Conservation (phyloP, 495 filamentous ascomycete genomes). For the Trichoderma parareesei region DNA sequence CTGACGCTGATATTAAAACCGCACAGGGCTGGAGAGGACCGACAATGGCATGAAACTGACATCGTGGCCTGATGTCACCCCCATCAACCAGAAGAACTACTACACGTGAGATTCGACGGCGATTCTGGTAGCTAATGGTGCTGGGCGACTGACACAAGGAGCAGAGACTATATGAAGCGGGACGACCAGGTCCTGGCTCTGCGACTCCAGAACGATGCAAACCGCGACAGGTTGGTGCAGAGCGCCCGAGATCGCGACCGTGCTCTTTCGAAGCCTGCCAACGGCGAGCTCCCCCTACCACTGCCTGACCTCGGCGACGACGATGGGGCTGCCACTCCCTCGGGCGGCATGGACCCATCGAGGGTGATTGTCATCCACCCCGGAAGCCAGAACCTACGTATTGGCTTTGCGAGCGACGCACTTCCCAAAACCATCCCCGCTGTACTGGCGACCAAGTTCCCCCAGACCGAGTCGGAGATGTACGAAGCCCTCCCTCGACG, state of each 20-base stretch:
- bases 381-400: conserved; percentile 94
- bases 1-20: not conserved
- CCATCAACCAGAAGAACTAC: conserved; percentile 99
- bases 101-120: conserved; percentile 68
- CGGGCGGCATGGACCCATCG: conserved; percentile 60
- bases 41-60: conserved; percentile 96
- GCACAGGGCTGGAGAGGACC: conserved; percentile 77
- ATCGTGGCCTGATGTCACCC: conserved; percentile 81
- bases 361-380: conserved; percentile 94
- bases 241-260: conserved; percentile 80
- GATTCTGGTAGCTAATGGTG: not conserved
- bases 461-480: conserved; percentile 74
- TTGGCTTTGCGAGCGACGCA: conserved; percentile 89
- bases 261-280: conserved; percentile 64
- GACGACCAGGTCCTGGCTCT: conserved; percentile 92
- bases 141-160: conserved; percentile 16
- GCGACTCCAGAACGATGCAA: conserved; percentile 77
- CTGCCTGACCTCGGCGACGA: conserved; percentile 52
- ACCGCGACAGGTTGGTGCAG: conserved; percentile 66
- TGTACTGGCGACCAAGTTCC: conserved; percentile 72
- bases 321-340: conserved; percentile 47
- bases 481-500: conserved; percentile 80
- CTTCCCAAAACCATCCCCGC: conserved; percentile 90
- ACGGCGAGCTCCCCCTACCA: conserved; percentile 49
- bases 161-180: conserved; percentile 93